phyloP scores from a whole-genome alignment of 169 alveolate genomes.

The Cryptosporidium meleagridis region DNA sequence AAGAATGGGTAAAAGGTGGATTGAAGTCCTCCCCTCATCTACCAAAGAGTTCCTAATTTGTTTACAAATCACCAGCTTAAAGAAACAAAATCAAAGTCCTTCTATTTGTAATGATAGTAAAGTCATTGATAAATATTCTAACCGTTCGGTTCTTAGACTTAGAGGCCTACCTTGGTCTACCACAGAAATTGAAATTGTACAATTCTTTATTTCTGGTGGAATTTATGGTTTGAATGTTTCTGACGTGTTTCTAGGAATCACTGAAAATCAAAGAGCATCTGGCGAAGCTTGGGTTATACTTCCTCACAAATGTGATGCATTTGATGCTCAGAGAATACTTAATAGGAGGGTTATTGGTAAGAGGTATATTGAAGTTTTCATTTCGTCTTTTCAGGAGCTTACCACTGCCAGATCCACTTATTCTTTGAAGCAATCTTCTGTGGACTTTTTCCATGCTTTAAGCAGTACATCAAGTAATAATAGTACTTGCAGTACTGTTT shows the following conservation, averaged over 20 bases:
- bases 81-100: not conserved
- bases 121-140: not conserved
- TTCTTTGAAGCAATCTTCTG: not conserved
- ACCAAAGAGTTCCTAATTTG: constrained; percentile 23
- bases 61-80: not conserved
- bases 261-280: constrained; percentile 25
- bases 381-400: constrained; percentile 25
- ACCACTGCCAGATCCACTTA: constrained; percentile 1
- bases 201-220: constrained; percentile 74
- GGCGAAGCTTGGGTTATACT: constrained; percentile 58
- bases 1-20: constrained; percentile 81
- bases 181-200: constrained; percentile 76
- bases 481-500: not conserved
- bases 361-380: constrained; percentile 59
- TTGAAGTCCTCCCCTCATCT: constrained; percentile 76
- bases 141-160: constrained; percentile 73
- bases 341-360: constrained; percentile 34
- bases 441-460: not conserved
- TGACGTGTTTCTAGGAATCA: constrained; percentile 30
- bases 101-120: not conserved
- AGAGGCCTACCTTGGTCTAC: constrained; percentile 83
- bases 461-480: not conserved
- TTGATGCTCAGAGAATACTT: constrained; percentile 34
- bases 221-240: not conserved
- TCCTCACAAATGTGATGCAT: constrained; percentile 39